phyloP scores from a whole-genome alignment of 108 stramenopile species.

The Bacterosira constricta region DNA sequence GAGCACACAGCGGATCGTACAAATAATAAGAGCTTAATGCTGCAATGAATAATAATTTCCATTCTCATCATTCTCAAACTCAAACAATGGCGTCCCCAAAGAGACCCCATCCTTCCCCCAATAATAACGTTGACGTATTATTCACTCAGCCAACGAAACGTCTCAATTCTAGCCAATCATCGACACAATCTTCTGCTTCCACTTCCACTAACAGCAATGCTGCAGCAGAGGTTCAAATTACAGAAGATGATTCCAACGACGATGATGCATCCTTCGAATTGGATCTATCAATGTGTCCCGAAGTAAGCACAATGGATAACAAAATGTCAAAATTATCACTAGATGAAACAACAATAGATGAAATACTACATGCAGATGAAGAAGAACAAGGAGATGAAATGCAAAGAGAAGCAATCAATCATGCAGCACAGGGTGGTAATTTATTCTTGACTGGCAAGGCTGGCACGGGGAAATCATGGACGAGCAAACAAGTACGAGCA shows the following conservation, averaged over 20 bases:
- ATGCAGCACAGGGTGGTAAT: conserved; percentile 20
- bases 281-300: neutral
- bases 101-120: too few relatives aligned
- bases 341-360: neutral
- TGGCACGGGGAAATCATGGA: conserved; percentile 55
- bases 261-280: neutral
- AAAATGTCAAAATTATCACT: neutral
- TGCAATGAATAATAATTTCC: too few relatives aligned
- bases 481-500: conserved; percentile 22
- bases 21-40: too few relatives aligned
- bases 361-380: neutral
- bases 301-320: neutral
- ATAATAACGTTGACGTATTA: too few relatives aligned
- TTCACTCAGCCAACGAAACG: too few relatives aligned
- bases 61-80: too few relatives aligned
- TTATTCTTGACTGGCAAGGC: conserved; percentile 52
- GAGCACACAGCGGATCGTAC: too few relatives aligned
- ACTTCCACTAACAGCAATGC: too few relatives aligned
- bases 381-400: conserved; percentile 26
- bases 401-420: conserved; percentile 31
- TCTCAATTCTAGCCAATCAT: too few relatives aligned
- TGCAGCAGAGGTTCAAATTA: too few relatives aligned
- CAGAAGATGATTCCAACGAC: neutral
- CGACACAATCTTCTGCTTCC: too few relatives aligned
- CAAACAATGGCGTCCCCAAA: too few relatives aligned